Percentiles rank a stretch among this genome's conserved stretches.
These are phyloP conservation scores for Annona cherimola DNA, from an alignment of 164 flowering plant genomes.

Conservation along the genomic window DNA sequence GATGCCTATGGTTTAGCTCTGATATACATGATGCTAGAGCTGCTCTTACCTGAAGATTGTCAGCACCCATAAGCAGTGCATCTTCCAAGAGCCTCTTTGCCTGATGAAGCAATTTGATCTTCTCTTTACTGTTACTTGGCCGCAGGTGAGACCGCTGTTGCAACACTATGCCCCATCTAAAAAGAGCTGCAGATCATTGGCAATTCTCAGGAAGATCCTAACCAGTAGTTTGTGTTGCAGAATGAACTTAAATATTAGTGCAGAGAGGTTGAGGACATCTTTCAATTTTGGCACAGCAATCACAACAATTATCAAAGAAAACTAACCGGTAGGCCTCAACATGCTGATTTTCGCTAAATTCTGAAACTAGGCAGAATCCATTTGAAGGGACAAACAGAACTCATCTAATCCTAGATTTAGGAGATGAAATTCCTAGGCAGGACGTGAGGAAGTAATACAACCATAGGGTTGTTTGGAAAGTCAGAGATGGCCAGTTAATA, in stretches of 20 bases:
- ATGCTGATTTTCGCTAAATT: no score
- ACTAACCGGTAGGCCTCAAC: no score
- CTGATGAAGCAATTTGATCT: constrained; percentile 72
- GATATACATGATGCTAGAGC: constrained; percentile 65
- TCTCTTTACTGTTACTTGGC: constrained; percentile 59
- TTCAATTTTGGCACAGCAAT: no score
- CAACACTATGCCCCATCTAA: constrained; percentile 78
- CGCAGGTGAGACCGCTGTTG: constrained; percentile 78
- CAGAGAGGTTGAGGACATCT: no score
- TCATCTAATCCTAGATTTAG: no score
- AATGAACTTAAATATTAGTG: neutral
- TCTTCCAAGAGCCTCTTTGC: constrained; percentile 86
- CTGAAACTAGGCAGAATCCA: no score
- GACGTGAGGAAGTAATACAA: no score
- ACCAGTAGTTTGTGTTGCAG: neutral
- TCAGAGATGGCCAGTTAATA: no score
- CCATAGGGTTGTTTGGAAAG: no score
- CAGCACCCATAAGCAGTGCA: constrained; percentile 58
- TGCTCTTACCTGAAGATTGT: constrained; percentile 54
- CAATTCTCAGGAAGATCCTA: neutral
- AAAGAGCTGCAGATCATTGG: constrained; percentile 54
- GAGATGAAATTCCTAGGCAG: no score
- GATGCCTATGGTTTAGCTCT: constrained; percentile 34
- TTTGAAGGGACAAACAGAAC: no score
- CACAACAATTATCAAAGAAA: no score